phyloP scores from a whole-genome alignment of 495 filamentous ascomycete species.

The Podospora conica region DNA sequence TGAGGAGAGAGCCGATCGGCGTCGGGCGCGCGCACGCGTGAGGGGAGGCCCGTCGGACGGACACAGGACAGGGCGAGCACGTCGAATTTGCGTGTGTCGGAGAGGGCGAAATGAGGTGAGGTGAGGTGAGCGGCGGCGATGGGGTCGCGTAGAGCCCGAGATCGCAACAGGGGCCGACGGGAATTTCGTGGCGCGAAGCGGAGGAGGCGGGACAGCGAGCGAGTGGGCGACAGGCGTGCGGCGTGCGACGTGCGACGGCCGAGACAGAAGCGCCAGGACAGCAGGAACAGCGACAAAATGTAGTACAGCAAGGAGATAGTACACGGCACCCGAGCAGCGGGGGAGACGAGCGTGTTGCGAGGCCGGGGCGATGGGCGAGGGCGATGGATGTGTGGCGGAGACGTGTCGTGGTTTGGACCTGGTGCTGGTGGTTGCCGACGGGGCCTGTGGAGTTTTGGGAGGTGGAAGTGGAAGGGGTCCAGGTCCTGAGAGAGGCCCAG shows the following conservation, averaged over 20 bases:
- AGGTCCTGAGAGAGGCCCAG: not conserved
- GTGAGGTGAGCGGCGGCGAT: constrained; percentile 10
- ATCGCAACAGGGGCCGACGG: constrained; percentile 13
- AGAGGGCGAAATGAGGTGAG: constrained; percentile 6
- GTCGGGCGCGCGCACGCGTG: constrained; percentile 5
- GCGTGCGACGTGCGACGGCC: not conserved
- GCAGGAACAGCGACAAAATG: constrained; percentile 9
- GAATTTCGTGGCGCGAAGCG: constrained; percentile 6
- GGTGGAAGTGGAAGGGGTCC: too few relatives aligned
- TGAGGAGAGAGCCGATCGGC: constrained; percentile 2
- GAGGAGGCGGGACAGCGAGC: not conserved
- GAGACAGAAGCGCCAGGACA: not conserved
- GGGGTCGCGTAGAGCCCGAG: constrained; percentile 9
- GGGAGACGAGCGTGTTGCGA: constrained; percentile 12
- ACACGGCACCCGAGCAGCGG: constrained; percentile 9
- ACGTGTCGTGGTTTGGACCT: constrained; percentile 30
- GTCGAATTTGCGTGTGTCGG: not conserved
- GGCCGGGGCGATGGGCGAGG: constrained; percentile 10
- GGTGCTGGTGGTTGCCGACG: constrained; percentile 22
- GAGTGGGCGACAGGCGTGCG: not conserved
- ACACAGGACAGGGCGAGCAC: not conserved
- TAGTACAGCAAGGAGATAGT: not conserved
- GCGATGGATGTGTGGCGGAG: constrained; percentile 23
- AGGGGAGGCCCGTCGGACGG: not conserved
- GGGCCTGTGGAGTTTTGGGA: constrained; percentile 29